Evolutionary conservation across 169 alveolate species (phyloP).

Genomic region (Eimeria acervulina): DNA sequence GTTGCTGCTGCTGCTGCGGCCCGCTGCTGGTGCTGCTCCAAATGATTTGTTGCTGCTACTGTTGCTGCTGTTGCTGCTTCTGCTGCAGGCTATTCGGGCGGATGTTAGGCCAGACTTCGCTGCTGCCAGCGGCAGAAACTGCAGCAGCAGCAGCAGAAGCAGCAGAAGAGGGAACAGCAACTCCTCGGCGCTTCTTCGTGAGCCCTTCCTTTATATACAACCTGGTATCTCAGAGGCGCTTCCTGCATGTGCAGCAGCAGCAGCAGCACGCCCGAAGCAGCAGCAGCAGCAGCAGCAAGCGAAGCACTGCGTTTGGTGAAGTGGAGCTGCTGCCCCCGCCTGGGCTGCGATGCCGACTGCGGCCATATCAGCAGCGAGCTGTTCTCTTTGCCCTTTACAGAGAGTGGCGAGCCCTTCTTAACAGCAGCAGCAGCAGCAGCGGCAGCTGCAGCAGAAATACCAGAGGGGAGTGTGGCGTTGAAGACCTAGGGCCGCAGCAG

Average conservation of each 20-base stretch:
- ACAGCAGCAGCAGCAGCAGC: slow-evolving; percentile 23
- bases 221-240: background rate
- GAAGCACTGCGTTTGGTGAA: background rate
- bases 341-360: slow-evolving; percentile 74
- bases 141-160: slow-evolving; percentile 38
- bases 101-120: slow-evolving; percentile 18
- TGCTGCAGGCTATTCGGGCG: slow-evolving; percentile 66
- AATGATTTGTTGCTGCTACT: background rate
- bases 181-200: slow-evolving; percentile 21
- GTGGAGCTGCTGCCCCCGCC: slow-evolving; percentile 35
- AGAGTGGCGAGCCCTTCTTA: slow-evolving; percentile 65
- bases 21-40: slow-evolving; percentile 3
- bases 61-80: background rate
- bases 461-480: background rate
- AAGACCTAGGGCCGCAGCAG: slow-evolving; percentile 24
- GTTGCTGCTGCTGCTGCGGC: background rate
- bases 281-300: background rate
- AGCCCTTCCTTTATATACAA: background rate
- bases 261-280: slow-evolving; percentile 3
- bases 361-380: slow-evolving; percentile 84
- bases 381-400: slow-evolving; percentile 78
- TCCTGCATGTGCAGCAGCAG: slow-evolving; percentile 49
- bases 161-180: background rate
- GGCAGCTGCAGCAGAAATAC: background rate
- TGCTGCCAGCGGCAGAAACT: slow-evolving; percentile 19